phyloP scores from a whole-genome alignment of 192 early-diverging fungal genomes.

The Mortierella claussenii region DNA sequence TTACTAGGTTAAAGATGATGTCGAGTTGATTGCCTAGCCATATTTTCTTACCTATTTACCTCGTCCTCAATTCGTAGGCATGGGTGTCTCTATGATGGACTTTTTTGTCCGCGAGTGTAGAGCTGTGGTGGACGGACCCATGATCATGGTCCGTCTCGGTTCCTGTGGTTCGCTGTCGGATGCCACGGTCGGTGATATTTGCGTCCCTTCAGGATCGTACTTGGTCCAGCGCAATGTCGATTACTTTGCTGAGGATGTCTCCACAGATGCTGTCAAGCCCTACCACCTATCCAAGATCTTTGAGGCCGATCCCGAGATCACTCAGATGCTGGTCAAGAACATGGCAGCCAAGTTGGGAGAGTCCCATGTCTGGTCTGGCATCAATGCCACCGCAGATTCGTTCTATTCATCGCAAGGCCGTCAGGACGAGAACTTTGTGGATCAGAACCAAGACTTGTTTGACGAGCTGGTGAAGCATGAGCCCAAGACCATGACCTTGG shows the following conservation, averaged over 20 bases:
- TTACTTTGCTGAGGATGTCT: constrained; percentile 65
- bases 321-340: constrained; percentile 34
- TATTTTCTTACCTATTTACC: too few species aligned
- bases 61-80: too few species aligned
- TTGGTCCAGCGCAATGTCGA: constrained; percentile 77
- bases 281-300: constrained; percentile 75
- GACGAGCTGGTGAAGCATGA: constrained; percentile 53
- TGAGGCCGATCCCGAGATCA: constrained; percentile 69
- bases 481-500: constrained; percentile 69
- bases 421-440: constrained; percentile 74
- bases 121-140: constrained; percentile 78
- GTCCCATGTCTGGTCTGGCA: constrained; percentile 62
- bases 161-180: constrained; percentile 83
- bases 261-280: constrained; percentile 28
- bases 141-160: constrained; percentile 86
- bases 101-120: constrained; percentile 91
- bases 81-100: constrained; percentile 90
- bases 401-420: constrained; percentile 92
- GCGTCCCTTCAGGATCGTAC: constrained; percentile 75
- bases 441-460: constrained; percentile 79
- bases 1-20: too few species aligned
- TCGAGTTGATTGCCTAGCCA: too few species aligned
- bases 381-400: constrained; percentile 82
- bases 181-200: constrained; percentile 69
- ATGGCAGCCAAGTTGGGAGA: constrained; percentile 53